Base-by-base conservation (phyloP, 108 stramenopile genomes). In the Nannochloropsis gaditana region DNA sequence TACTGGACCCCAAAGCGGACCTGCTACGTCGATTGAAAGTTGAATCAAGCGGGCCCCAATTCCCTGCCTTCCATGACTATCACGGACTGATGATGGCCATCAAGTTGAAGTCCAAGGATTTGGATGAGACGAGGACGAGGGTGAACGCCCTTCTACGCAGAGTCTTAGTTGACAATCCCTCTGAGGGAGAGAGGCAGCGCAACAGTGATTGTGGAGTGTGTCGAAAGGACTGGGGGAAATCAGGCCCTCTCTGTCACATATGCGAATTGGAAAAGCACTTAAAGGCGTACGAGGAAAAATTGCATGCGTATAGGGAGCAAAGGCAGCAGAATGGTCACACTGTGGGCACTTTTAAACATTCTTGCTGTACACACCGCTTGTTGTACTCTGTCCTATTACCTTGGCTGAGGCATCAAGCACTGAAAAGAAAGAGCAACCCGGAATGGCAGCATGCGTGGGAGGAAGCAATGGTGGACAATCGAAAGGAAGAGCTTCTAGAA, bases 191-290 rank as follows among this genome's bases (percentile, higher is more conserved):
- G 41, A 80, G 81, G 1, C 80, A 84, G 80, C 21, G 42, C 9
- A 88, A 88, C 82, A 83, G 84, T 44, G 79, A 85, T 84, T 88
- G 88, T 73, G 43, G 84, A 9, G 47, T 80, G 21, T 88, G 88
- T 41, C 88, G 88, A 9, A 59, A 50, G 9, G 88, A 88, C 82
- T 88, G 88, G 88, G 84, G 79, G n/a, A 85, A 85, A 82, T 83
- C 88, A 1, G 88, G 88, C 5, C 84, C 84, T 3, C 43, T 79
- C 21, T 88, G 88, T 79, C 50, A 79, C 80, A 80, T 84, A 45
- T 87, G 87, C 83, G 84, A 87, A 43, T 43, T 87, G 9, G 87
- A 87, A 11, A 83, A 87, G 5, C 21, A 84, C 80, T 84, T 87
- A 1, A 83, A 84, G 43, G 44, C 80, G 15, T 87, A 83, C 83